phyloP scores from a whole-genome alignment of 371 early-diverging fungal species.

The Mucor velutinosus region DNA sequence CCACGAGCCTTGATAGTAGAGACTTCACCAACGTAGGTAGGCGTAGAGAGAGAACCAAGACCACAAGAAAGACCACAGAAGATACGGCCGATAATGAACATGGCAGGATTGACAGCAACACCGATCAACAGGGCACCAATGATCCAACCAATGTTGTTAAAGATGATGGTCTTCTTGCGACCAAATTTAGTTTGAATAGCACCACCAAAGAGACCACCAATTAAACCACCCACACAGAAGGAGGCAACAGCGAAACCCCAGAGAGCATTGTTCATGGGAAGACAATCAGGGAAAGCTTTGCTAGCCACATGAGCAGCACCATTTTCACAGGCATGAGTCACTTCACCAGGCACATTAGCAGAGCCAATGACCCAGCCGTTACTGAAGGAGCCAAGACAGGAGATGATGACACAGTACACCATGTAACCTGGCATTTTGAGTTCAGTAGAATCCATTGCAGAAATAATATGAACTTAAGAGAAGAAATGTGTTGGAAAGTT shows the following conservation, averaged over 20 bases:
- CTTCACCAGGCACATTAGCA: slow-evolving; percentile 43
- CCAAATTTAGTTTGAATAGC: slow-evolving; percentile 57
- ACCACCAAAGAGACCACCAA: slow-evolving; percentile 68
- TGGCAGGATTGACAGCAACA: too few species aligned
- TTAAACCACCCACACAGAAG: slow-evolving; percentile 70
- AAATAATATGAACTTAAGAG: not conserved
- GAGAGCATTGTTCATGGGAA: slow-evolving; percentile 25
- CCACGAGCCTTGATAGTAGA: slow-evolving; percentile 71
- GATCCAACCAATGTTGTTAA: slow-evolving; percentile 65
- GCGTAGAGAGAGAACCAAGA: slow-evolving; percentile 70
- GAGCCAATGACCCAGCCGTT: slow-evolving; percentile 50
- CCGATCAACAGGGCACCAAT: too few species aligned
- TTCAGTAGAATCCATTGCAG: slow-evolving; percentile 36
- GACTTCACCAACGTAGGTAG: slow-evolving; percentile 82
- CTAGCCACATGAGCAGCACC: slow-evolving; percentile 5
- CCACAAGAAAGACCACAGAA: slow-evolving; percentile 82
- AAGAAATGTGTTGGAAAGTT: too few species aligned
- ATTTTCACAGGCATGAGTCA: slow-evolving; percentile 21
- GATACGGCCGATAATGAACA: too few species aligned
- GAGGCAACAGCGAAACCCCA: slow-evolving; percentile 64
- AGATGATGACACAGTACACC: slow-evolving; percentile 37
- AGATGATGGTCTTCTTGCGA: slow-evolving; percentile 61
- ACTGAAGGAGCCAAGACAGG: slow-evolving; percentile 36
- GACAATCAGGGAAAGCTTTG: slow-evolving; percentile 21
- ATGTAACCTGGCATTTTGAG: slow-evolving; percentile 32